A percentile compares a stretch with the other conserved stretches of the same genome.
Evolutionary conservation across 164 flowering plant species (phyloP).

Genomic region (Protea cynaroides): DNA sequence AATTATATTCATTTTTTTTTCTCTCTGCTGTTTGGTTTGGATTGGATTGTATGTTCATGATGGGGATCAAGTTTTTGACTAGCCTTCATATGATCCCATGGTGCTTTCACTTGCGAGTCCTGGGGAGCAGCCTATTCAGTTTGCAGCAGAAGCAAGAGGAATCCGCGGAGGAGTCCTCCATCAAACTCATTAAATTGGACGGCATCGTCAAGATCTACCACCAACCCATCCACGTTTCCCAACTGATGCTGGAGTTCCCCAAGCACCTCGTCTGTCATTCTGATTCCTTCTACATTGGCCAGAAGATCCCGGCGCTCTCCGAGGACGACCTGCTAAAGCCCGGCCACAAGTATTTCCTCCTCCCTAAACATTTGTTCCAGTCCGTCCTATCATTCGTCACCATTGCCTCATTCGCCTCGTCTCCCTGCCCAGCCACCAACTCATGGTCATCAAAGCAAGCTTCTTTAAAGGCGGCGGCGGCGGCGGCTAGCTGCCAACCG

Average conservation of each 20-base stretch:
- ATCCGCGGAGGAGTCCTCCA: background rate
- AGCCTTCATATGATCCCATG: constrained; percentile 2
- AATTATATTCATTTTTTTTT: too few species aligned
- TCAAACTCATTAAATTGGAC: constrained; percentile 37
- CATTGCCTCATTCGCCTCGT: constrained; percentile 25
- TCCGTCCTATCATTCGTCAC: constrained; percentile 37
- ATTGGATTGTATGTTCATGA: too few species aligned
- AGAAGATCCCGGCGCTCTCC: constrained; percentile 37
- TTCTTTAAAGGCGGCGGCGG: constrained; percentile 15
- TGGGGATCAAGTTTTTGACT: constrained; percentile 1
- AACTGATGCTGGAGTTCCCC: constrained; percentile 36
- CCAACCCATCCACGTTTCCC: constrained; percentile 29
- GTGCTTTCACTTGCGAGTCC: background rate
- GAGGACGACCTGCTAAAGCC: constrained; percentile 30
- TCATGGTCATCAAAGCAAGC: background rate
- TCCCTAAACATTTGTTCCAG: constrained; percentile 36
- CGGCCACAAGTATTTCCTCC: constrained; percentile 45
- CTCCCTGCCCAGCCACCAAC: background rate
- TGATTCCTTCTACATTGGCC: constrained; percentile 45
- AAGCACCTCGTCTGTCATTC: constrained; percentile 36
- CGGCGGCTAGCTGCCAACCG: constrained; percentile 20
- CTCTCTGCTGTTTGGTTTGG: too few species aligned
- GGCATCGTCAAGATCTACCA: constrained; percentile 33
- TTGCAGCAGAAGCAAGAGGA: background rate
- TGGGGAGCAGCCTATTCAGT: background rate